A percentile compares a stretch with the other conserved stretches of the same genome.
Evolutionary conservation across 1,139 yeast genomes (phyloP).

Genomic region (Candida sojae): DNA sequence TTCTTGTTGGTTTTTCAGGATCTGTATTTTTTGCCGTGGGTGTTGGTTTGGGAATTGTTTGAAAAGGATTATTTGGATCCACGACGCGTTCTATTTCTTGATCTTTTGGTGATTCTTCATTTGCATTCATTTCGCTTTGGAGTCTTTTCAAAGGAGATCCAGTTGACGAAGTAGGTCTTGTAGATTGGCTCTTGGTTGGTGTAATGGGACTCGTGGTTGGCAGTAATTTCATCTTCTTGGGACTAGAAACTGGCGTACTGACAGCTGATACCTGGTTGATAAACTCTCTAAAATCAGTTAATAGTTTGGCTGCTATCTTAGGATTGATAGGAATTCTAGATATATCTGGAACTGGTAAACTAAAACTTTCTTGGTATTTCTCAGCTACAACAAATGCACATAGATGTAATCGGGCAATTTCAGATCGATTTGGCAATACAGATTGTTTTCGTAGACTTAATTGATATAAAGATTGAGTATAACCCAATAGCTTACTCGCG

Average conservation of each 20-base stretch:
- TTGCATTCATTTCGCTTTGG: conserved; percentile 1
- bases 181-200: conserved; percentile 8
- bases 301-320: conserved; percentile 35
- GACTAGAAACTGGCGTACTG: conserved; percentile 30
- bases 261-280: conserved; percentile 33
- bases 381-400: conserved; percentile 66
- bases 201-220: conserved; percentile 12
- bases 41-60: conserved; percentile 13
- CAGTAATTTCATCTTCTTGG: conserved; percentile 11
- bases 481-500: conserved; percentile 48
- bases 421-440: conserved; percentile 50
- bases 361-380: conserved; percentile 40
- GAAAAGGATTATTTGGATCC: conserved; percentile 37
- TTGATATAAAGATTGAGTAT: conserved; percentile 53
- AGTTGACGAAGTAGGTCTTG: not conserved
- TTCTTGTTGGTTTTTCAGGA: not conserved
- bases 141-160: conserved; percentile 16
- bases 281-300: conserved; percentile 46
- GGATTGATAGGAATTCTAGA: conserved; percentile 63
- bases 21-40: not conserved
- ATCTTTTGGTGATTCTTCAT: not conserved
- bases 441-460: conserved; percentile 52
- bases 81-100: conserved; percentile 9
- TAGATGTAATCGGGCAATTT: conserved; percentile 63
- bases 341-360: conserved; percentile 48